phyloP scores from a whole-genome alignment of 768 basidiomycete genomes.

The Leucosporidium scottii region DNA sequence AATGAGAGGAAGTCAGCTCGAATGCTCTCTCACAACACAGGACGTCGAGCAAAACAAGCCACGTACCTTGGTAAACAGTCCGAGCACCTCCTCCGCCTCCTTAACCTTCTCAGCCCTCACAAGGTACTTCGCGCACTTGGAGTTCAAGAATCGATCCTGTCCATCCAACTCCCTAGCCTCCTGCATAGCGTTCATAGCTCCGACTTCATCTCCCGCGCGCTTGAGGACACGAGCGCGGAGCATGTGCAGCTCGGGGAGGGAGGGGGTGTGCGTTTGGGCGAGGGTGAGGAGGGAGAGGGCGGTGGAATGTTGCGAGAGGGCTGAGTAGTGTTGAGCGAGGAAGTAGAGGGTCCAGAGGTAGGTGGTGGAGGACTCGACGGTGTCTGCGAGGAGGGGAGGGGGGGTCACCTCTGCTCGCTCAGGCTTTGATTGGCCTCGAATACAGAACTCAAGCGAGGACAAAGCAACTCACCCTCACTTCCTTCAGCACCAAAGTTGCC shows the following conservation, averaged over 20 bases:
- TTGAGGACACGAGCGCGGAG: constrained; percentile 77
- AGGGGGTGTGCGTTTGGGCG: constrained; percentile 80
- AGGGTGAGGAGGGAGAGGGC: constrained; percentile 58
- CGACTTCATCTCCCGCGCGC: constrained; percentile 68
- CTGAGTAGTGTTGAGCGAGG: constrained; percentile 81
- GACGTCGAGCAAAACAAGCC: background rate
- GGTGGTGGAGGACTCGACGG: constrained; percentile 60
- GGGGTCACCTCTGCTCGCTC: too few relatives aligned
- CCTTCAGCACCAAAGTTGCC: constrained; percentile 11
- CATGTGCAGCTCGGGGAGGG: constrained; percentile 80
- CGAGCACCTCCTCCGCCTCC: constrained; percentile 66
- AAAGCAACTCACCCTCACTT: constrained; percentile 26
- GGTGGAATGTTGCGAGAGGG: constrained; percentile 46
- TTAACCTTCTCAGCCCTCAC: constrained; percentile 71
- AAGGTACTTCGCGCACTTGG: constrained; percentile 85
- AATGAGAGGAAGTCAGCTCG: background rate
- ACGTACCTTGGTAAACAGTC: constrained; percentile 82
- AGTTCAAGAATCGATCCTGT: constrained; percentile 91
- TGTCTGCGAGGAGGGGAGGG: constrained; percentile 10
- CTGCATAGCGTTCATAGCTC: constrained; percentile 68
- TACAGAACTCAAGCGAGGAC: too few relatives aligned
- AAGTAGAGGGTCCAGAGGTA: constrained; percentile 95
- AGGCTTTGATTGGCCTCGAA: too few relatives aligned
- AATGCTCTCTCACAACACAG: background rate
- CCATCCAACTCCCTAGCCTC: constrained; percentile 78